These are phyloP conservation scores for Triangularia verruculosa DNA, from an alignment of 2,329 filamentous ascomycete species.

Conservation along the genomic window DNA sequence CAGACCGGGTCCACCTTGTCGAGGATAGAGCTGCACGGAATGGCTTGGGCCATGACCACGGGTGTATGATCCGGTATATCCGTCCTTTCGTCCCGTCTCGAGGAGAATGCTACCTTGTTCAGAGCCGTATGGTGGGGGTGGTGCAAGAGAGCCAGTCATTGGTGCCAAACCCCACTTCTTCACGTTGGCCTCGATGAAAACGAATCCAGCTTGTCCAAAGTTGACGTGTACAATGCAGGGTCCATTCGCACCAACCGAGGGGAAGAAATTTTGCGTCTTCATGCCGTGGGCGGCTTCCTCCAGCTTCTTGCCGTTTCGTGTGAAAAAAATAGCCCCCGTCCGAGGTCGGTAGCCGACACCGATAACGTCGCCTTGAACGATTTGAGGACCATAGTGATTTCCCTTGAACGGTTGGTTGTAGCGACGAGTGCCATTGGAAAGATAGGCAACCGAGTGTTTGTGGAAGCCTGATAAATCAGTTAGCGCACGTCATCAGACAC, in stretches of 20 bases:
- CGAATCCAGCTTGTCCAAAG: slow-evolving; percentile 95
- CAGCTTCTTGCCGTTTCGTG: slow-evolving; percentile 93
- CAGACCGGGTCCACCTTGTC: slow-evolving; percentile 41
- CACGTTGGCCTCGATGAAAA: slow-evolving; percentile 98
- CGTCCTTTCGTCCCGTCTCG: slow-evolving; percentile 72
- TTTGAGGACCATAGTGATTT: slow-evolving; percentile 76
- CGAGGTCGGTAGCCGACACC: slow-evolving; percentile 93
- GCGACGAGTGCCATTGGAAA: slow-evolving; percentile 80
- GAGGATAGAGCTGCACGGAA: slow-evolving; percentile 43
- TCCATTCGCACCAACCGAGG: slow-evolving; percentile 92
- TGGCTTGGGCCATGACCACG: slow-evolving; percentile 45
- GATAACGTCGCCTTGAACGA: slow-evolving; percentile 91
- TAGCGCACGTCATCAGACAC: no score
- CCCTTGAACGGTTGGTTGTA: slow-evolving; percentile 88
- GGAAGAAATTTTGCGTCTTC: slow-evolving; percentile 96
- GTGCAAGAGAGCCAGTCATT: slow-evolving; percentile 90
- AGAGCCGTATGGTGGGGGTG: slow-evolving; percentile 92
- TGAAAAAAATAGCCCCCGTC: slow-evolving; percentile 95
- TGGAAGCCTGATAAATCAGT: slow-evolving; percentile 65
- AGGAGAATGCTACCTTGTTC: slow-evolving; percentile 95
- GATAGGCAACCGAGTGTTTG: slow-evolving; percentile 88
- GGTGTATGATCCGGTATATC: slow-evolving; percentile 43
- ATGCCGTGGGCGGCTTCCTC: slow-evolving; percentile 92
- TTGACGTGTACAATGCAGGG: slow-evolving; percentile 94
- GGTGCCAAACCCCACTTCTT: slow-evolving; percentile 99